phyloP scores from a whole-genome alignment of 2,329 filamentous ascomycete species.

The Diaporthe humulicola region DNA sequence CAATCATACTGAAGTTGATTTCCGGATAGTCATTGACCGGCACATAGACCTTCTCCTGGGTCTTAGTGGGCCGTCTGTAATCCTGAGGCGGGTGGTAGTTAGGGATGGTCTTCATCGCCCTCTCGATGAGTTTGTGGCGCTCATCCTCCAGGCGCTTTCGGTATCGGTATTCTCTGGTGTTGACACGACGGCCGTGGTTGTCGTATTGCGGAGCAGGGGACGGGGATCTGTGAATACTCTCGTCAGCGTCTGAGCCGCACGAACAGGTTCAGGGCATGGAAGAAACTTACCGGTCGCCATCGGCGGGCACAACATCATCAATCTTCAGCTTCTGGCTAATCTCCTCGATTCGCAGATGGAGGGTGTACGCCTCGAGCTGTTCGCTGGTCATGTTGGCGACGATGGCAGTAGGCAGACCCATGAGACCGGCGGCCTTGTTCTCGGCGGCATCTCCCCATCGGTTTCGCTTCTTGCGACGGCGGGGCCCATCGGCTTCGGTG shows the following conservation, averaged over 20 bases:
- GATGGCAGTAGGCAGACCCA: conserved; percentile 97
- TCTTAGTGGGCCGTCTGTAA: conserved; percentile 99
- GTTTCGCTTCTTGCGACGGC: conserved; percentile 97
- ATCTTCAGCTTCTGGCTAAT: conserved; percentile 99
- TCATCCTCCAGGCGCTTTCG: conserved; percentile 98
- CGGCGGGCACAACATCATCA: conserved; percentile 97
- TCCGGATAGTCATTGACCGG: conserved; percentile 99
- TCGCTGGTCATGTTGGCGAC: conserved; percentile 98
- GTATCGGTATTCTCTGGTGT: conserved; percentile 98
- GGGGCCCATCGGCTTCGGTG: conserved; percentile 78
- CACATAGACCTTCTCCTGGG: conserved; percentile 99
- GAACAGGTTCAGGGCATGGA: not conserved
- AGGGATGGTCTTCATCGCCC: conserved; percentile 99
- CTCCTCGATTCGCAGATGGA: conserved; percentile 97
- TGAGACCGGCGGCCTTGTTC: conserved; percentile 98
- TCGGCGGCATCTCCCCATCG: conserved; percentile 97
- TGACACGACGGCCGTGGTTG: conserved; percentile 99
- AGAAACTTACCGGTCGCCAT: conserved; percentile 87
- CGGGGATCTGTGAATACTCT: conserved; percentile 76
- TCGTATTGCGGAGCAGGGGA: conserved; percentile 98
- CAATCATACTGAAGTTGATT: conserved; percentile 99
- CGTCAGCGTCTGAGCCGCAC: conserved; percentile 37
- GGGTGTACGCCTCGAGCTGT: conserved; percentile 95
- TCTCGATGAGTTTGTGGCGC: conserved; percentile 98
- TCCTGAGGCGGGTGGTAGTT: conserved; percentile 99